Conservation (phyloP, 352 stramenopile species). For the Globisporangium abappressorium region DNA sequence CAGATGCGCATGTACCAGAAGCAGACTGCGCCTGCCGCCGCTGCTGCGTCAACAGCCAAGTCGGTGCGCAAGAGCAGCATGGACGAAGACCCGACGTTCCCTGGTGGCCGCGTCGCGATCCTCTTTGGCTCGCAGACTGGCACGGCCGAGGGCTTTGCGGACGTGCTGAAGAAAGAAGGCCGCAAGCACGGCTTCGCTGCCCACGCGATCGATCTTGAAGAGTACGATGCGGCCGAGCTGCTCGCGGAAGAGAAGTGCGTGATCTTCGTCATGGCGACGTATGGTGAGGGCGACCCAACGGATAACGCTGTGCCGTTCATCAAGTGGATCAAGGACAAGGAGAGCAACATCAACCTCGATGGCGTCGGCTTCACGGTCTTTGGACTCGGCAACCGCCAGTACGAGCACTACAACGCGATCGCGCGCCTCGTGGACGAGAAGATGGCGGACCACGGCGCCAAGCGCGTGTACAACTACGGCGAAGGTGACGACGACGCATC, state of each 20-base stretch:
- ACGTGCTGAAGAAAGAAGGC: conserved; percentile 90
- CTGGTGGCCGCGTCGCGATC: conserved; percentile 81
- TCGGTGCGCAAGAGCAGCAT: conserved; percentile 16
- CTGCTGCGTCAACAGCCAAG: background rate
- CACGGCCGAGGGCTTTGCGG: conserved; percentile 96
- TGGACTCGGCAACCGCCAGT: conserved; percentile 97
- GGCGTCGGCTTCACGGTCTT: conserved; percentile 94
- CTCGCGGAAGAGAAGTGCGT: conserved; percentile 57
- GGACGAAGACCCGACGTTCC: conserved; percentile 40
- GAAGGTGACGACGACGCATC: conserved; percentile 96
- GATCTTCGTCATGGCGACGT: conserved; percentile 96
- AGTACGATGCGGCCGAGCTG: conserved; percentile 82
- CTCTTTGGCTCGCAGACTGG: conserved; percentile 98
- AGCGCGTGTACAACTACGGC: conserved; percentile 87
- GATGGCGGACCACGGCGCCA: conserved; percentile 83
- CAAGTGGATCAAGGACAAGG: conserved; percentile 85
- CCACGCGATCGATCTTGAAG: conserved; percentile 93
- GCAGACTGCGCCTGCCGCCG: conserved; percentile 27
- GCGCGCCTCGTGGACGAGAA: conserved; percentile 90
- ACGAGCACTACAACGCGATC: conserved; percentile 98
- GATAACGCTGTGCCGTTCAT: conserved; percentile 96
- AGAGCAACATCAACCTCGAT: conserved; percentile 34
- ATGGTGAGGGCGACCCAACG: conserved; percentile 97
- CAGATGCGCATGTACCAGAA: conserved; percentile 86
- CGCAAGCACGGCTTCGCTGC: conserved; percentile 84